Conservation (phyloP, 345 rosid species). For the Linum tenue region DNA sequence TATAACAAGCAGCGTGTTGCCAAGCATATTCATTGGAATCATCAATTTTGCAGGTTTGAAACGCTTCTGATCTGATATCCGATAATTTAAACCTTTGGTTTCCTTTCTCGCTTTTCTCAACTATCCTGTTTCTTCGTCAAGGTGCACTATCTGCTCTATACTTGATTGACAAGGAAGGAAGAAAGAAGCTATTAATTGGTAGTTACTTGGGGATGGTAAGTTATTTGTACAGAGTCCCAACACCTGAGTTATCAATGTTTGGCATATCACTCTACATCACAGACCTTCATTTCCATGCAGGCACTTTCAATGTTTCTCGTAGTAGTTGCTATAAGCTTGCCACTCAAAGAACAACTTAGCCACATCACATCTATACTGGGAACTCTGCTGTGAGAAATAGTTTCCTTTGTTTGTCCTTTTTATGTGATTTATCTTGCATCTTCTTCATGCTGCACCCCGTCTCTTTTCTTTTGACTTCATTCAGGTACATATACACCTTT, state of each 20-base stretch:
- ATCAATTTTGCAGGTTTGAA: slow-evolving; percentile 59
- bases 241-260: no score
- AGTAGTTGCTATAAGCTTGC: slow-evolving; percentile 45
- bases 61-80: neutral
- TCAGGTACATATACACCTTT: slow-evolving; percentile 59
- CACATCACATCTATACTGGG: slow-evolving; percentile 61
- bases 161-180: slow-evolving; percentile 61
- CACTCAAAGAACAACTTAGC: slow-evolving; percentile 50
- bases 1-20: slow-evolving; percentile 43
- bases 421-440: neutral
- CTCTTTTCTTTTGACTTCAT: neutral
- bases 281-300: slow-evolving; percentile 26
- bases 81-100: neutral
- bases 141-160: slow-evolving; percentile 60
- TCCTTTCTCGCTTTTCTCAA: neutral
- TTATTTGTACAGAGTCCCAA: neutral
- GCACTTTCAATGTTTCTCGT: slow-evolving; percentile 58
- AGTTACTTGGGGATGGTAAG: slow-evolving; percentile 78
- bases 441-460: slow-evolving; percentile 1
- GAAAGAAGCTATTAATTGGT: slow-evolving; percentile 54
- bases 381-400: slow-evolving; percentile 49
- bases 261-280: no score
- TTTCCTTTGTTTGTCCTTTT: neutral
- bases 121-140: slow-evolving; percentile 17
- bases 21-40: slow-evolving; percentile 56